phyloP scores from a whole-genome alignment of 2,329 filamentous ascomycete species.

The Aspergillus luchuensis region DNA sequence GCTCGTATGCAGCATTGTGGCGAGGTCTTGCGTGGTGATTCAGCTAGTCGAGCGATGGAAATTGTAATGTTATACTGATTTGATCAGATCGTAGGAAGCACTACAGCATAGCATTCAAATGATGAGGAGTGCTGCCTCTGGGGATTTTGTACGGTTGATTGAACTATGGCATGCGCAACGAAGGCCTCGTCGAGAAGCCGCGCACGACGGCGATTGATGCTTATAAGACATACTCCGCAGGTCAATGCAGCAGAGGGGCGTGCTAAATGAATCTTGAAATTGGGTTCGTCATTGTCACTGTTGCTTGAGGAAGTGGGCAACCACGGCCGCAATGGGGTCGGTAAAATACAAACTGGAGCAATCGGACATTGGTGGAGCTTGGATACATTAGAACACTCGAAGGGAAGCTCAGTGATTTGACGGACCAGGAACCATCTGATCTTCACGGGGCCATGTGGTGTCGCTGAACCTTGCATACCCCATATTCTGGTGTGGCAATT shows the following conservation, averaged over 20 bases:
- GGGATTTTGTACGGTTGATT: too few species aligned
- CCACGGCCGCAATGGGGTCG: neutral
- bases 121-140: neutral
- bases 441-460: constrained; percentile 3
- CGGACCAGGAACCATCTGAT: constrained; percentile 3
- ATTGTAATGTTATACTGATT: neutral
- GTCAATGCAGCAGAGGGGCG: neutral
- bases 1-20: constrained; percentile 15
- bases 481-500: neutral
- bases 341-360: neutral
- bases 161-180: too few species aligned
- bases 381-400: too few species aligned
- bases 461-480: constrained; percentile 2
- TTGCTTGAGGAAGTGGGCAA: neutral
- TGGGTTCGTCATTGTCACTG: neutral
- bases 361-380: neutral
- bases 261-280: neutral
- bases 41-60: neutral
- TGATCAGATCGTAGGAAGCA: neutral
- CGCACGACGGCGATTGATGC: neutral
- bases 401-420: neutral
- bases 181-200: neutral
- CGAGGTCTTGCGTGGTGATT: too few species aligned
- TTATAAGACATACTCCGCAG: constrained; percentile 1
- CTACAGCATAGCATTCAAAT: neutral